Base-by-base conservation (phyloP, 306 rosid genomes). In the Ormosia emarginata region DNA sequence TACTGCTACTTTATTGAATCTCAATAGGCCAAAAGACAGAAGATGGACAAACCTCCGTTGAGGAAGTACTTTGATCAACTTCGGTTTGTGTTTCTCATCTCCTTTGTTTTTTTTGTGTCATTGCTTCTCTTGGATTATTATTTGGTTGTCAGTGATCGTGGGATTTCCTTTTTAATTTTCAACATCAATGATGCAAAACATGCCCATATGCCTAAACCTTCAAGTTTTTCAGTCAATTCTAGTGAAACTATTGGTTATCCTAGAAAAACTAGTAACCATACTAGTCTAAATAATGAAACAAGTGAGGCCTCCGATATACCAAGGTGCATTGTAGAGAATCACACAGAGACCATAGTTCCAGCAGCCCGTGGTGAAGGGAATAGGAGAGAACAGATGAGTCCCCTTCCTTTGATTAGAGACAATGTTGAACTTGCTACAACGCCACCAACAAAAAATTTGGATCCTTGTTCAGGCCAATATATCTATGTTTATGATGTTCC, bases 401-500 rank as follows among this genome's bases (percentile, higher is more conserved):
- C 79, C 32, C 39, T 76, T 71, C 62, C 71, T 78, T 74, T 78
- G 83, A 36, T 24, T 14, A 50, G 12, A 61, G 73, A 37, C 32
- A 81, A 64, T 9, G 32, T 12, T 72, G 44, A 63, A 79, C 7
- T 14, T 34, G 57, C 74, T 53, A 6, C 44, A 30, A 36, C 72
- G 32, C 1, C 30, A 0, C 14, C 74, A 12, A 8, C 32, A 34
- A 55, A 59, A 30, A 77, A 67, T 3, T 70, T 70, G 69, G 86
- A 86, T 81, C 67, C 79, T 9, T 91, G 92, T 66, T 70, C 30
- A 0, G 88, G 94, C 1, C 47, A 70, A 86, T 87, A 91, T 32
- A 56, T 89, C 37, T 89, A 83, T 75, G 79, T 75, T 49, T 34
- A 91, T 74, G 77, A 87, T 71, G 86, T 91, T 82, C 88, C 92